phyloP scores from a whole-genome alignment of 768 basidiomycete genomes.

The Podaxis pistillaris region DNA sequence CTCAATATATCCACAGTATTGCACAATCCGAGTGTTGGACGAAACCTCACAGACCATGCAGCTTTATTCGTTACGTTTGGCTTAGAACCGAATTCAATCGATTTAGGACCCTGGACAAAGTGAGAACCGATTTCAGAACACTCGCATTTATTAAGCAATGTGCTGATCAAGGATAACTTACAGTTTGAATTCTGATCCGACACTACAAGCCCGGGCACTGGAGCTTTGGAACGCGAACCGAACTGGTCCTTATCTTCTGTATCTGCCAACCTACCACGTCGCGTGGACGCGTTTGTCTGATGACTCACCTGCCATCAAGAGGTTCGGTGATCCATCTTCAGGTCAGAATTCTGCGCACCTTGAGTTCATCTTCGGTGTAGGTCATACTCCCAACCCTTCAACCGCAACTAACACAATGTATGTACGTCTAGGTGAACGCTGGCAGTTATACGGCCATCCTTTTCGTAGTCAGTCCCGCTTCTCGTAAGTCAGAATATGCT shows the following conservation, averaged over 20 bases:
- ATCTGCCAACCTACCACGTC: background rate
- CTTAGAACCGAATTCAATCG: background rate
- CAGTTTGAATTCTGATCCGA: background rate
- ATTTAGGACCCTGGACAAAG: slow-evolving; percentile 14
- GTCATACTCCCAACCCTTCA: background rate
- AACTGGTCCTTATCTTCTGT: slow-evolving; percentile 9
- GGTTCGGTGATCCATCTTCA: slow-evolving; percentile 11
- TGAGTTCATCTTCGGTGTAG: slow-evolving; percentile 6
- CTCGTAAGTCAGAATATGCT: slow-evolving; percentile 18
- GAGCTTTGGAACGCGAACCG: slow-evolving; percentile 14
- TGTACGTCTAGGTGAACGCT: slow-evolving; percentile 16
- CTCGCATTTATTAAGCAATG: background rate
- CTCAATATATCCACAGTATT: slow-evolving; percentile 23
- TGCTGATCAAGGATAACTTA: background rate
- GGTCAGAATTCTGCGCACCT: slow-evolving; percentile 16
- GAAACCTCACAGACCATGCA: slow-evolving; percentile 27
- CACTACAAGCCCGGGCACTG: slow-evolving; percentile 9
- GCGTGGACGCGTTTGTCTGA: slow-evolving; percentile 12
- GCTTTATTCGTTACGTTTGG: background rate
- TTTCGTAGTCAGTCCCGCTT: slow-evolving; percentile 25
- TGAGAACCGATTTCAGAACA: background rate
- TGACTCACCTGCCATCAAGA: slow-evolving; percentile 1
- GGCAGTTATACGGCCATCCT: slow-evolving; percentile 21
- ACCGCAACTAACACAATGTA: background rate
- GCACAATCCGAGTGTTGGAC: slow-evolving; percentile 27